A percentile compares a stretch with the other conserved stretches of the same genome.
These are phyloP conservation scores for Conoideocrella luteorostrata DNA, from an alignment of 2,329 filamentous ascomycete genomes.

Conservation along the genomic window DNA sequence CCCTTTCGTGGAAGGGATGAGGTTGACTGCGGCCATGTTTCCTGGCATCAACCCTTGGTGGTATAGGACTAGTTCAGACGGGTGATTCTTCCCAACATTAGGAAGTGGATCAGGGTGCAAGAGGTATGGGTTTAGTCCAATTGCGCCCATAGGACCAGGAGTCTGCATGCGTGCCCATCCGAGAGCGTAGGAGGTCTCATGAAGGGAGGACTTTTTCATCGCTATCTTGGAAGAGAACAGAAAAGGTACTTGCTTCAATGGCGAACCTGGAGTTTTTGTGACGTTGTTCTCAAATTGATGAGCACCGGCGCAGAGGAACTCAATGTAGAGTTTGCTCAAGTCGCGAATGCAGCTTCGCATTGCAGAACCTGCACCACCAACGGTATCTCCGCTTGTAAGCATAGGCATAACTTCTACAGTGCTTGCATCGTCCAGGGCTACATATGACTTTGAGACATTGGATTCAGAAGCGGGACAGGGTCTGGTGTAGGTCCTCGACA, in stretches of 20 bases:
- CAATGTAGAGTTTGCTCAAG: not conserved
- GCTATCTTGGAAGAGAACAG: not conserved
- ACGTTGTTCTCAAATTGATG: not conserved
- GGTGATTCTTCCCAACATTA: not conserved
- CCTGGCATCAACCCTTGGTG: not conserved
- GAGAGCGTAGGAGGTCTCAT: not conserved
- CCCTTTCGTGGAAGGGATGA: not conserved
- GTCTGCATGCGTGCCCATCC: not conserved
- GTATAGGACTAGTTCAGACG: not conserved
- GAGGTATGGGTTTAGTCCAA: not conserved
- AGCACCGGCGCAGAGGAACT: not conserved
- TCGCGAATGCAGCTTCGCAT: not conserved
- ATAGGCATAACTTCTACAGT: not conserved
- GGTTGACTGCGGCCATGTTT: not conserved
- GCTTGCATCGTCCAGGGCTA: not conserved
- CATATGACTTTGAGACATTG: not conserved
- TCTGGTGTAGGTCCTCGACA: not conserved
- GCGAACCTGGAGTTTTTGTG: not conserved
- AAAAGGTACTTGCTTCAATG: not conserved
- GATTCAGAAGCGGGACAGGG: not conserved
- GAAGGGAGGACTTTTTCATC: not conserved
- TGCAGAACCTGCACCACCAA: not conserved
- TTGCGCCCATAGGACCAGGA: not conserved
- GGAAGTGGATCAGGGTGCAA: not conserved
- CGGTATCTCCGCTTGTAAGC: not conserved